Percentiles rank a stretch among this genome's conserved stretches.
These are phyloP conservation scores for Eucalyptus tenuipes DNA, from an alignment of 345 rosid genomes.

Conservation along the genomic window DNA sequence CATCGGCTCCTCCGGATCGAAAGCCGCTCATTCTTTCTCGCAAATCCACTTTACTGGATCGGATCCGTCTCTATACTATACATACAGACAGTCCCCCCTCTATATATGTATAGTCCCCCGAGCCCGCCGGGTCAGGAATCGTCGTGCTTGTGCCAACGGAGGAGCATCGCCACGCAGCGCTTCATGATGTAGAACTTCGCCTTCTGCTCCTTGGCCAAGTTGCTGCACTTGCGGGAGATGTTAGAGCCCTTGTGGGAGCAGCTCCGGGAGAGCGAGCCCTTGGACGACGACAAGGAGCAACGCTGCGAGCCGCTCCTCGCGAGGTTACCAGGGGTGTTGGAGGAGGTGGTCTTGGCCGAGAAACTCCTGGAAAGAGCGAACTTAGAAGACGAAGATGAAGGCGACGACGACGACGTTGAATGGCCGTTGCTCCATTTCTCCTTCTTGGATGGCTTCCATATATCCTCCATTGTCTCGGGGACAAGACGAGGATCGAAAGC, in stretches of 20 bases:
- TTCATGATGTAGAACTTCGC: conserved; percentile 8
- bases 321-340: neutral
- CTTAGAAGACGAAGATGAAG: neutral
- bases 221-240: conserved; percentile 2
- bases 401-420: neutral
- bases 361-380: neutral
- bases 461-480: neutral
- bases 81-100: neutral
- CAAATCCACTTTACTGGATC: neutral
- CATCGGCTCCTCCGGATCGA: neutral
- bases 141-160: conserved; percentile 5
- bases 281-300: neutral
- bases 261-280: conserved; percentile 1
- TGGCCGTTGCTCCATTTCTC: neutral
- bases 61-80: neutral
- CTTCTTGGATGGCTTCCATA: conserved; percentile 1
- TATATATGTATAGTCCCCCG: neutral
- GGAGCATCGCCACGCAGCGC: conserved; percentile 9
- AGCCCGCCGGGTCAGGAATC: neutral
- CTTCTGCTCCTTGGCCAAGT: conserved; percentile 10
- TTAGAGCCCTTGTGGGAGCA: neutral
- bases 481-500: neutral
- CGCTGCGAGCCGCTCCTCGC: neutral
- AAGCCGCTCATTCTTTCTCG: neutral
- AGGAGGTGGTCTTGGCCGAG: neutral